Percentiles rank a stretch among this genome's conserved stretches.
These are phyloP conservation scores for Talaromyces pinophilus DNA, from an alignment of 2,329 filamentous ascomycete species.

Conservation along the genomic window DNA sequence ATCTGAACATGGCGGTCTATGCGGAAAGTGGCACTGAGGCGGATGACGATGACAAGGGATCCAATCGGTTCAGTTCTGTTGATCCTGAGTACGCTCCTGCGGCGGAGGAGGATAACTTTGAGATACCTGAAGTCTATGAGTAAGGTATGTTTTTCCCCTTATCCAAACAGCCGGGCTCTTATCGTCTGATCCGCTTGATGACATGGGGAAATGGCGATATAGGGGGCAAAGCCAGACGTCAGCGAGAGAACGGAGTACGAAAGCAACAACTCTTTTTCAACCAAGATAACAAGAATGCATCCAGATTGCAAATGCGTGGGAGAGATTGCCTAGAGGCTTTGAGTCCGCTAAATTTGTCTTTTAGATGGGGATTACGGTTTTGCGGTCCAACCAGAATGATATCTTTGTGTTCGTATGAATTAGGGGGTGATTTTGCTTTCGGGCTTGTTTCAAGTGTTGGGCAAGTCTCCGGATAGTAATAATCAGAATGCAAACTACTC, in stretches of 20 bases:
- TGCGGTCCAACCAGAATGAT: neutral
- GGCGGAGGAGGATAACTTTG: neutral
- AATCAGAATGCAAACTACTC: neutral
- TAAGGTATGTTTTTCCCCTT: neutral
- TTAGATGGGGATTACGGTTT: neutral
- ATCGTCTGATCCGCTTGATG: neutral
- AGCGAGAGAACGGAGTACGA: neutral
- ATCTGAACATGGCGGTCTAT: slow-evolving; percentile 8
- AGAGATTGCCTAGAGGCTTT: neutral
- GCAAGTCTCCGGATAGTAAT: neutral
- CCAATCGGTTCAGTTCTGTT: neutral
- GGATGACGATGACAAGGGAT: neutral
- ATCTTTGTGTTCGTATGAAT: neutral
- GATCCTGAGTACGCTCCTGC: slow-evolving; percentile 15
- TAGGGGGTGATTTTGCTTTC: neutral
- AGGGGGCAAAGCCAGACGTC: neutral
- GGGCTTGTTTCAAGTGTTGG: neutral
- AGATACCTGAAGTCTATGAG: neutral
- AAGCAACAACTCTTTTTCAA: neutral
- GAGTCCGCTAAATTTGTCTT: neutral
- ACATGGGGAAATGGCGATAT: neutral
- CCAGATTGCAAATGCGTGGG: neutral
- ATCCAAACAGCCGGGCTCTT: too few species aligned
- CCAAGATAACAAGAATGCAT: neutral
- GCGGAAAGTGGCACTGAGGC: slow-evolving; percentile 5